Percentiles rank a stretch among this genome's conserved stretches.
phyloP scores from a whole-genome alignment of 306 rosid genomes.

The Vigna mungo region DNA sequence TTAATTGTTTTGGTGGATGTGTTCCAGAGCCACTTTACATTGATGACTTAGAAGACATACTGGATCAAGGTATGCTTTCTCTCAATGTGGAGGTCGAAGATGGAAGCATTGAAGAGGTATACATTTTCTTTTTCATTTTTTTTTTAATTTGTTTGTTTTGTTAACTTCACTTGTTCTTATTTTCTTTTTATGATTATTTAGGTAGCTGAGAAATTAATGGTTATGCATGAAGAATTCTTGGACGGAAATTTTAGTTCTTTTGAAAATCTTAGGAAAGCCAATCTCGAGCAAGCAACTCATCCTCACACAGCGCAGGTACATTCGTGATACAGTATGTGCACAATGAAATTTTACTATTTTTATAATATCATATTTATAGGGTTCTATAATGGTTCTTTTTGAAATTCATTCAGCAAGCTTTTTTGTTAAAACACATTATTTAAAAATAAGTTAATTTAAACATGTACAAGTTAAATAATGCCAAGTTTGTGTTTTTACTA shows the following conservation, averaged over 20 bases:
- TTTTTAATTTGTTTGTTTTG: neutral
- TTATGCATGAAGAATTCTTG: conserved; percentile 71
- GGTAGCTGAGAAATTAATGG: conserved; percentile 68
- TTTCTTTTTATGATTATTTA: conserved; percentile 29
- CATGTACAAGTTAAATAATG: neutral
- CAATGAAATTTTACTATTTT: neutral
- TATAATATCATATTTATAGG: neutral
- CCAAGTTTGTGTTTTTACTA: conserved; percentile 19
- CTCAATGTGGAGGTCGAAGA: conserved; percentile 66
- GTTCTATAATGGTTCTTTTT: neutral
- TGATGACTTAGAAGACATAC: conserved; percentile 73
- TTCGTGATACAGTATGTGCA: neutral
- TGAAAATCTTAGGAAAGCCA: conserved; percentile 57
- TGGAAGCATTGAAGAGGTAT: conserved; percentile 81
- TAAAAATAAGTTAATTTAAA: neutral
- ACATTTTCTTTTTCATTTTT: neutral
- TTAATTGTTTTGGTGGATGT: conserved; percentile 13
- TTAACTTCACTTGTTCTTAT: neutral
- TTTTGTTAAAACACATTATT: no score
- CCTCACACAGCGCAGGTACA: conserved; percentile 63
- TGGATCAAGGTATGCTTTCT: conserved; percentile 57
- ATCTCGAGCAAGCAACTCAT: conserved; percentile 24
- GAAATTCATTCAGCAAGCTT: neutral
- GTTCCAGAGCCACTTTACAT: conserved; percentile 65
- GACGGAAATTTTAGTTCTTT: conserved; percentile 59